Evolutionary conservation across 2,329 filamentous ascomycete species (phyloP), one percentile per base, ranked within the genome.

Genomic region (Colletotrichum nymphaeae): DNA sequence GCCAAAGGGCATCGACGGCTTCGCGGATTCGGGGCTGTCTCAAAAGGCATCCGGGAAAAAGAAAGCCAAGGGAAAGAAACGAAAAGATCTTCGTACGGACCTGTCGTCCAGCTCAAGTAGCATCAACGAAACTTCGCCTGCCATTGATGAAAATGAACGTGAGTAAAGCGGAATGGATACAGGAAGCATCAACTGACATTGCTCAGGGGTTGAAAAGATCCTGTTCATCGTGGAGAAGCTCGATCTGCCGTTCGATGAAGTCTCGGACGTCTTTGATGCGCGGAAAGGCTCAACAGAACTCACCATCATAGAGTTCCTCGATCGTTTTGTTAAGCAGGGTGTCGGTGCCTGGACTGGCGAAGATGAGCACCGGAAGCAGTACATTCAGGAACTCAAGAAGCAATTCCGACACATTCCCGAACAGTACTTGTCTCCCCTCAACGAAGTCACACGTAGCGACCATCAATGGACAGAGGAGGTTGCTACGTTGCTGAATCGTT

Each of bases 1-100:
- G 1, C 85, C 87, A 1, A 96, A 93, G 79, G 94, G 95, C 0
- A 86, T 98, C n/a, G 95, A 98, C 71, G 95, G 90, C 0, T 98
- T 98, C 79, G 91, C 90, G 26, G 87, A 90, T 52, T 87, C 88
- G 0, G 87, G 90, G 42, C 14, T 53, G 14, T 14, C 62, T 9
- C 32, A 42, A 19, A 83, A 86, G 81, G 1, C 78, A 79, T 80
- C 16, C 49, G 64, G 63, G 46, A 77, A 72, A 58, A 73, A 65
- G 24, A 74, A 75, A 7, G 78, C 74, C 32, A 86, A 85, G 73
- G 81, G 79, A 42, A 88, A 85, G 71, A 85, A 84, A 74, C 63
- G 63, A 16, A 73, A 57, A 49, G 69, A 53, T 22, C 9, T 67
- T 12, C 73, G n/a, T 11, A 60, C 42, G 12, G 59, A 70, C n/a